Percentiles rank a stretch among this genome's conserved stretches.
These are phyloP conservation scores for Lachancea thermotolerans DNA, from an alignment of 805 yeast genomes.

Conservation along the genomic window DNA sequence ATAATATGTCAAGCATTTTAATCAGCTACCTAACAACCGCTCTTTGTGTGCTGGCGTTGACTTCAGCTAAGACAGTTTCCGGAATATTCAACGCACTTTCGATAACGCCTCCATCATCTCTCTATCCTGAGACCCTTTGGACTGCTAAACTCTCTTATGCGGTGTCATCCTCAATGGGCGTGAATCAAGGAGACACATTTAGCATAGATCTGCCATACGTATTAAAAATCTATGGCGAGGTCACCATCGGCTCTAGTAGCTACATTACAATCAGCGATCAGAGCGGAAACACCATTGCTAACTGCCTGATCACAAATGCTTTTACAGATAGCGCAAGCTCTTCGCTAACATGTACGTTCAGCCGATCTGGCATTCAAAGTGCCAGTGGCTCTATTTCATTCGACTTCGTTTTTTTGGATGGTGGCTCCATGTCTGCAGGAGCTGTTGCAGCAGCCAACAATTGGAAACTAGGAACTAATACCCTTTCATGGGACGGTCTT, in stretches of 20 bases:
- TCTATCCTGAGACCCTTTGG: conserved; percentile 9
- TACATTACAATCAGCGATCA: conserved; percentile 1
- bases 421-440: conserved; percentile 1
- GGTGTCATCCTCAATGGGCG: conserved; percentile 7
- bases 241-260: not conserved
- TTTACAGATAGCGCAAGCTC: not conserved
- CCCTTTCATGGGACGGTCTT: conserved; percentile 11
- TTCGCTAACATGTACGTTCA: conserved; percentile 2
- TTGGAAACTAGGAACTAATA: conserved; percentile 9
- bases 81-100: no score
- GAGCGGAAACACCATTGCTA: conserved; percentile 3
- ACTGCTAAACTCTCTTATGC: conserved; percentile 8
- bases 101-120: not conserved
- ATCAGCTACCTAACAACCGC: no score
- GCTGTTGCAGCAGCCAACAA: conserved; percentile 10
- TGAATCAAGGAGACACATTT: conserved; percentile 11
- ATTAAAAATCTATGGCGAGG: conserved; percentile 7
- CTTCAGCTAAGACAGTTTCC: no score
- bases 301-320: conserved; percentile 4
- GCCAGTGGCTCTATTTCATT: conserved; percentile 1
- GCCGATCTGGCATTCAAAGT: not conserved
- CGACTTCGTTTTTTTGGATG: conserved; percentile 8
- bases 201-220: conserved; percentile 11
- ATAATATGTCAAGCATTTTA: no score
- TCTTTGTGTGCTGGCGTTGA: no score